These are phyloP conservation scores for Lasiosphaeriaceae sp. DNA, from an alignment of 495 filamentous ascomycete genomes.

Conservation along the genomic window DNA sequence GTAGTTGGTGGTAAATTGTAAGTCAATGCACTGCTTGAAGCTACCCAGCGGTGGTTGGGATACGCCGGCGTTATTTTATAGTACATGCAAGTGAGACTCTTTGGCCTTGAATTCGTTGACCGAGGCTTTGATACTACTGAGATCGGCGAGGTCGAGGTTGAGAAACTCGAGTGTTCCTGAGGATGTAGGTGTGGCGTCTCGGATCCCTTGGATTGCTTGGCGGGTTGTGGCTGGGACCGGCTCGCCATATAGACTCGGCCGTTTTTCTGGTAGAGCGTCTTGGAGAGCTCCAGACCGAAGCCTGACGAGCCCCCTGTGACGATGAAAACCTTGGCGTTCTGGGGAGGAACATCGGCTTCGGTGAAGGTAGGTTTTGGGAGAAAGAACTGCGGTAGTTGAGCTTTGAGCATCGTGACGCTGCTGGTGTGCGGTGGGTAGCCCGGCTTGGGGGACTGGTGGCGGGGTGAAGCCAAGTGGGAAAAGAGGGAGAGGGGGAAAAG, in stretches of 20 bases:
- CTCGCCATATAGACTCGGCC: conserved; percentile 44
- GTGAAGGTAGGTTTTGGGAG: conserved; percentile 23
- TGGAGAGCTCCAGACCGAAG: conserved; percentile 40
- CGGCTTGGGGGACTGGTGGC: too few species aligned
- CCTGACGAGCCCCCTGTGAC: conserved; percentile 42
- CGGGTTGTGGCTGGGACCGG: conserved; percentile 28
- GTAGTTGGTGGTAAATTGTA: conserved; percentile 6
- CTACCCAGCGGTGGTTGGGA: conserved; percentile 25
- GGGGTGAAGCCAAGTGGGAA: too few species aligned
- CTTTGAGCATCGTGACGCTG: conserved; percentile 1
- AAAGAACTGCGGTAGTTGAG: conserved; percentile 21
- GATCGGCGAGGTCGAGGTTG: conserved; percentile 24
- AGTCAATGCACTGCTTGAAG: conserved; percentile 35
- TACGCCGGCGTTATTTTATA: conserved; percentile 40
- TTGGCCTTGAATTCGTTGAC: conserved; percentile 19
- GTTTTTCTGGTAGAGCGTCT: conserved; percentile 37
- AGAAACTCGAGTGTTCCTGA: conserved; percentile 22
- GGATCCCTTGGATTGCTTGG: conserved; percentile 22
- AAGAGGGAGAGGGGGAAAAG: too few species aligned
- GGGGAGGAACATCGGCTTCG: conserved; percentile 18
- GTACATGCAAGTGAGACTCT: conserved; percentile 23
- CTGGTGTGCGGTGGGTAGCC: too few species aligned
- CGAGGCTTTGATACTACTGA: conserved; percentile 21
- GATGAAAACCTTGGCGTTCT: conserved; percentile 36
- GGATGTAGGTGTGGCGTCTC: conserved; percentile 9